Evolutionary conservation across 768 basidiomycete genomes (phyloP).

Genomic region (Kondoa malvinella): DNA sequence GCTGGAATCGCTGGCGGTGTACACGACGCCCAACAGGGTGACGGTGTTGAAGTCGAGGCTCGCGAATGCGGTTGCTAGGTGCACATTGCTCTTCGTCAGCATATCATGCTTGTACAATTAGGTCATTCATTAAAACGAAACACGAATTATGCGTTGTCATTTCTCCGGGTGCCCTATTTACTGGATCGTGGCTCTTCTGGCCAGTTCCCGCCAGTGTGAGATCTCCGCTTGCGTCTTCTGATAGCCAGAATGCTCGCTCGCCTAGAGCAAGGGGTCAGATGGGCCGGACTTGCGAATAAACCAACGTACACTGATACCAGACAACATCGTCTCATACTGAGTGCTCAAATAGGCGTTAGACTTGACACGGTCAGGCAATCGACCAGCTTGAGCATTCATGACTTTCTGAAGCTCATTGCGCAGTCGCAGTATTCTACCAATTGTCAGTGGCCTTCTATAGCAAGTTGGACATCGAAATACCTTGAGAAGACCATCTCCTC

Average conservation of each 20-base stretch:
- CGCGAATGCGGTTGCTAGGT: not conserved
- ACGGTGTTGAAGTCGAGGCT: not conserved
- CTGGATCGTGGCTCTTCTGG: not conserved
- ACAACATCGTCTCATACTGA: constrained; percentile 13
- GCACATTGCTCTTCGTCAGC: too few species aligned
- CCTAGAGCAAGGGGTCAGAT: not conserved
- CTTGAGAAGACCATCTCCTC: constrained; percentile 95
- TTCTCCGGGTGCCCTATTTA: too few species aligned
- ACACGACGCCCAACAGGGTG: not conserved
- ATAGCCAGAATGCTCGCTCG: not conserved
- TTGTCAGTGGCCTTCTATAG: not conserved
- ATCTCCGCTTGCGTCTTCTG: not conserved
- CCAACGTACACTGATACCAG: constrained; percentile 6
- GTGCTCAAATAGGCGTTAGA: constrained; percentile 9
- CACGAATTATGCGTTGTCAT: too few species aligned
- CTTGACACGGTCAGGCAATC: constrained; percentile 8
- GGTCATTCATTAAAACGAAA: too few species aligned
- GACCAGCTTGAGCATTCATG: constrained; percentile 9
- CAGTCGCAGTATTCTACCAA: constrained; percentile 13
- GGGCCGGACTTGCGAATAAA: not conserved
- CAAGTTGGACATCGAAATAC: constrained; percentile 37
- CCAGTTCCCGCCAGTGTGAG: not conserved
- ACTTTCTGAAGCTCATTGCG: constrained; percentile 14
- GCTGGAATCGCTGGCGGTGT: constrained; percentile 15
- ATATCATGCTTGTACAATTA: too few species aligned